Base-by-base conservation (phyloP, 495 filamentous ascomycete genomes). In the Tuber brumale region DNA sequence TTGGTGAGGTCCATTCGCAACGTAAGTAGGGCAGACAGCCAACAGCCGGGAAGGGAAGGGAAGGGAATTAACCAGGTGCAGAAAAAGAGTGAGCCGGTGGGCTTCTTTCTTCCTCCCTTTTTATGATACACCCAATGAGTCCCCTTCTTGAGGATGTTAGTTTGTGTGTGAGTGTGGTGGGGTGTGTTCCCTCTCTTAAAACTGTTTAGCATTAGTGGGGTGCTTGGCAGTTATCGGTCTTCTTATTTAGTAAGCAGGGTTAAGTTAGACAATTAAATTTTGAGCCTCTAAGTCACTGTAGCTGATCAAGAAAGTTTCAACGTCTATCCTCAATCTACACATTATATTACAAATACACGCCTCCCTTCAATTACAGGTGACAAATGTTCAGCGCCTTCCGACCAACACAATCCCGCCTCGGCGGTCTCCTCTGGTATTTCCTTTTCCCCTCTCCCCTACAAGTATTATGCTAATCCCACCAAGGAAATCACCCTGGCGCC, bases 401-500 rank as follows among this genome's bases (percentile, higher is more conserved):
- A 86, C 86, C 91, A 74, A 92, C 94, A 42, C 90, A 89, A 42
- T 84, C 93, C 69, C 86, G 97, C 41, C 91, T 88, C 23, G 89
- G 92, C 70, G 95, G 95, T 86, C 90, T 95, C 79, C 88, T 96
- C 82, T 96, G 93, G 93, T 96, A 88, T 48, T 4, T 48, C 74
- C 42, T 70, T 71, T 71, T 71, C 71, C 69, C 72, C 39, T 37
- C 71, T 45, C 71, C 35, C 73, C 73, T 41, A 51, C 39, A 35
- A 44, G 73, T 43, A 71, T 74, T 44, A 42, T 43, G 43, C 66
- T 79, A 81, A 80, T 46, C 46, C 48, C 74, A 42, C 48, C 57
- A 79, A 97, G 95, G 95, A 99, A 99, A 91, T 94, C 92, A 84
- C 96, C 95, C 75, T 99, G 94, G 93, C 92, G 96, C 71, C 91